A percentile compares a stretch with the other conserved stretches of the same genome.
Conservation (phyloP, 768 basidiomycete genomes). For the Cyclocybe cylindracea region DNA sequence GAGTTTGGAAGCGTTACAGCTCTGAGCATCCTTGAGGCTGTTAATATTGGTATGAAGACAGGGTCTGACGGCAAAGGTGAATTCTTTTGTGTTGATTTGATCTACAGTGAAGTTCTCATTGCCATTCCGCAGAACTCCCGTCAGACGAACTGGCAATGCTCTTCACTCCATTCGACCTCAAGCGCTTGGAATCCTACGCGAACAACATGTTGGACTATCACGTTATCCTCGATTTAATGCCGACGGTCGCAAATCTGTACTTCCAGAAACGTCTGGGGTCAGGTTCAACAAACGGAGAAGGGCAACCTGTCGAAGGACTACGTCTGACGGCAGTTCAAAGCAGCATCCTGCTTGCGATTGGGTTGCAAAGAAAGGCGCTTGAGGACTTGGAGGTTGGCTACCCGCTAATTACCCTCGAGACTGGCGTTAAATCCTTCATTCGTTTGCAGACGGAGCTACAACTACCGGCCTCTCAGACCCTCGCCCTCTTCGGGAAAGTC, state of each 20-base stretch:
- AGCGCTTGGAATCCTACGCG: conserved; percentile 92
- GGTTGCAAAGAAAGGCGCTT: conserved; percentile 84
- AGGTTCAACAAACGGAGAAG: conserved; percentile 5
- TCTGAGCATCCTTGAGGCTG: conserved; percentile 86
- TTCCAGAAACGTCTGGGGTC: conserved; percentile 72
- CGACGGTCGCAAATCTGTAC: conserved; percentile 77
- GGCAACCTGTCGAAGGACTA: conserved; percentile 38
- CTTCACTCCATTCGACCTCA: conserved; percentile 91
- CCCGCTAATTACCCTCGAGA: neutral
- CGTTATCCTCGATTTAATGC: conserved; percentile 90
- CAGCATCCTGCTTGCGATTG: conserved; percentile 86
- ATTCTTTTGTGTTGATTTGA: neutral
- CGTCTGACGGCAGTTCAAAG: conserved; percentile 86
- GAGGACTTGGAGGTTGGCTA: conserved; percentile 82
- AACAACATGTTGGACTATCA: conserved; percentile 98
- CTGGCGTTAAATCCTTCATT: neutral
- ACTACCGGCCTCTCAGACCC: conserved; percentile 80
- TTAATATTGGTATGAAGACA: conserved; percentile 61
- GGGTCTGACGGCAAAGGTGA: conserved; percentile 38
- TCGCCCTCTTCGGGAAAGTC: conserved; percentile 91
- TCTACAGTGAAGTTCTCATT: neutral
- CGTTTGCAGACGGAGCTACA: conserved; percentile 67
- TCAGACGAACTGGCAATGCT: conserved; percentile 52
- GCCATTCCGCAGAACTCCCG: conserved; percentile 27
- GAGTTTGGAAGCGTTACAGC: conserved; percentile 90